These are phyloP conservation scores for Emergomyces orientalis DNA, from an alignment of 2,329 filamentous ascomycete species.

Conservation along the genomic window DNA sequence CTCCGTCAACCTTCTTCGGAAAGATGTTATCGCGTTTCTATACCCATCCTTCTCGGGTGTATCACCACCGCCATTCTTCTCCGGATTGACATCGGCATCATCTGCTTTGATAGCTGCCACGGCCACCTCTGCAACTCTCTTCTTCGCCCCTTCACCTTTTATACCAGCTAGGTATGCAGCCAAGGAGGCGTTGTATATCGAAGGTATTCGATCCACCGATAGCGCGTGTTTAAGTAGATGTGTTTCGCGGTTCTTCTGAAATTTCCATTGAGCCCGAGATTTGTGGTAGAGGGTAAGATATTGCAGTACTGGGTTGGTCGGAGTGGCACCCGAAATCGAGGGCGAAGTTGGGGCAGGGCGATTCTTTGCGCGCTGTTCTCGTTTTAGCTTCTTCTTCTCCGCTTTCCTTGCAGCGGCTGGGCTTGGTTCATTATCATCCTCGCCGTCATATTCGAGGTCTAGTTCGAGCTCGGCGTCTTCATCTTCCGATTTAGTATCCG, in stretches of 20 bases:
- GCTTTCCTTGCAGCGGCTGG: conserved; percentile 16
- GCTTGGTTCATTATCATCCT: conserved; percentile 16
- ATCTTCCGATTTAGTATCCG: conserved; percentile 52
- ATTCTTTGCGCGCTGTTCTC: conserved; percentile 11
- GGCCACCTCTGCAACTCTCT: conserved; percentile 56
- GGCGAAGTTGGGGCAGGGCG: background rate
- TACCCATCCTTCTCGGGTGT: conserved; percentile 20
- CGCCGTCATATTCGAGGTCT: conserved; percentile 10
- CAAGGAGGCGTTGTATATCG: conserved; percentile 58
- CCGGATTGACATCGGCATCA: conserved; percentile 21
- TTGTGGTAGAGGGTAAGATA: conserved; percentile 71
- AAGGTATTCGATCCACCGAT: conserved; percentile 60
- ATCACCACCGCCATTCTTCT: conserved; percentile 14
- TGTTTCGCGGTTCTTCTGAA: conserved; percentile 88
- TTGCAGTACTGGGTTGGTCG: conserved; percentile 49
- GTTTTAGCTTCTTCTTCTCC: conserved; percentile 14
- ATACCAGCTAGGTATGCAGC: conserved; percentile 70
- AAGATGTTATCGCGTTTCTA: conserved; percentile 46
- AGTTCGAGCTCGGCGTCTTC: conserved; percentile 23
- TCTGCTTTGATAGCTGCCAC: conserved; percentile 45
- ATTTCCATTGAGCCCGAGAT: conserved; percentile 71
- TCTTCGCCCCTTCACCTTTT: conserved; percentile 62
- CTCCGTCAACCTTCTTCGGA: conserved; percentile 27
- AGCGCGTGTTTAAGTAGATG: conserved; percentile 76
- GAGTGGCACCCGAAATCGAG: conserved; percentile 7